A percentile compares a stretch with the other conserved stretches of the same genome.
These are phyloP conservation scores for Hylodesmum podocarpum DNA, from an alignment of 306 rosid genomes.

Conservation along the genomic window DNA sequence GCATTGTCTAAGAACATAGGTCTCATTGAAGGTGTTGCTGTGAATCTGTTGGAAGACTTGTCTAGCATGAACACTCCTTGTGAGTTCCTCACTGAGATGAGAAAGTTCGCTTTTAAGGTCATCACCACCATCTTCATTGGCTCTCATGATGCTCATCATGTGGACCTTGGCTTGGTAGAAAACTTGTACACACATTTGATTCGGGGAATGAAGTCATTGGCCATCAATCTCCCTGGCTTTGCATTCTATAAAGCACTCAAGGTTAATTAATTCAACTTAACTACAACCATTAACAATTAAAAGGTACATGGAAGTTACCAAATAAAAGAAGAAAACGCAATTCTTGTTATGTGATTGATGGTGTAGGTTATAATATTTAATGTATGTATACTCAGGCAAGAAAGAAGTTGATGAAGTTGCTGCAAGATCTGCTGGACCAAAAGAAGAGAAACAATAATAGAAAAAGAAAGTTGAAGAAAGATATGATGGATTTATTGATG, in stretches of 20 bases:
- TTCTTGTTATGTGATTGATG: neutral
- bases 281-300: neutral
- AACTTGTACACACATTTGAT: slow-evolving; percentile 45
- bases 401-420: slow-evolving; percentile 47
- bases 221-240: slow-evolving; percentile 72
- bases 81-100: slow-evolving; percentile 58
- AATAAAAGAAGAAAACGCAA: neutral
- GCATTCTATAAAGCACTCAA: slow-evolving; percentile 64
- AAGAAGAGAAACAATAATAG: slow-evolving; percentile 36
- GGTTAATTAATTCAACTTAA: slow-evolving; percentile 34
- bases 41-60: slow-evolving; percentile 39
- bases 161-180: slow-evolving; percentile 39
- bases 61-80: slow-evolving; percentile 25
- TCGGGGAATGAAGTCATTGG: slow-evolving; percentile 58
- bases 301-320: neutral
- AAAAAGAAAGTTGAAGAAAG: slow-evolving; percentile 31
- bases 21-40: slow-evolving; percentile 38
- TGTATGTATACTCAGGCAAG: slow-evolving; percentile 55
- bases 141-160: slow-evolving; percentile 27
- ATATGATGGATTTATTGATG: slow-evolving; percentile 60
- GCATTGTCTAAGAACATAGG: slow-evolving; percentile 47
- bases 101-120: slow-evolving; percentile 58
- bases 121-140: slow-evolving; percentile 61
- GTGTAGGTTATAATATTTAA: neutral
- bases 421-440: slow-evolving; percentile 47